These are phyloP conservation scores for Gossypium arboreum DNA, from an alignment of 345 rosid species.

Conservation along the genomic window DNA sequence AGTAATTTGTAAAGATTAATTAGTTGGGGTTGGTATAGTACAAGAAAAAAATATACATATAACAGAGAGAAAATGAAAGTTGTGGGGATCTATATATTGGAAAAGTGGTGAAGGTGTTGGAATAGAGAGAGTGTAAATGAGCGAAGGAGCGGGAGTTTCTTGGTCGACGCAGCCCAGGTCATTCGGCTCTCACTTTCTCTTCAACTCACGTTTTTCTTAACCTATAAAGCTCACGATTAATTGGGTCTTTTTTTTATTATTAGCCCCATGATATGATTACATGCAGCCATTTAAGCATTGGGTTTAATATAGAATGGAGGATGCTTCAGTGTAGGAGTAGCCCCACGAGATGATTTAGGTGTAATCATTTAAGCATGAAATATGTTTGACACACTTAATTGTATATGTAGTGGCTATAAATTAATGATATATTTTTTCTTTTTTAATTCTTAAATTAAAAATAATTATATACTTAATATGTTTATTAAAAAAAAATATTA, in stretches of 20 bases:
- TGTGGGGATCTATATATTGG: neutral
- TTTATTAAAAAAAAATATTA: no score
- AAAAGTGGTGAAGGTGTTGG: neutral
- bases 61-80: neutral
- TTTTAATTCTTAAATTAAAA: no score
- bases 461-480: no score
- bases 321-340: no score
- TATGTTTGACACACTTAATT: no score
- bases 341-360: no score
- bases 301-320: no score
- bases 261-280: no score
- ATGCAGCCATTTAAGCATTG: no score
- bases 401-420: no score
- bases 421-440: no score
- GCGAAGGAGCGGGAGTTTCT: slow-evolving; percentile 15
- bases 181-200: neutral
- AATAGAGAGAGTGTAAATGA: neutral
- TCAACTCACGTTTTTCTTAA: neutral
- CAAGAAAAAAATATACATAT: neutral
- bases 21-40: slow-evolving; percentile 1
- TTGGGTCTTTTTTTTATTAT: neutral
- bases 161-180: slow-evolving; percentile 16
- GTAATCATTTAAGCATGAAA: no score
- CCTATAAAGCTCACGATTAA: neutral
- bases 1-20: neutral